These are phyloP conservation scores for Croton laevigatus DNA, from an alignment of 441 rosid genomes.

Conservation along the genomic window DNA sequence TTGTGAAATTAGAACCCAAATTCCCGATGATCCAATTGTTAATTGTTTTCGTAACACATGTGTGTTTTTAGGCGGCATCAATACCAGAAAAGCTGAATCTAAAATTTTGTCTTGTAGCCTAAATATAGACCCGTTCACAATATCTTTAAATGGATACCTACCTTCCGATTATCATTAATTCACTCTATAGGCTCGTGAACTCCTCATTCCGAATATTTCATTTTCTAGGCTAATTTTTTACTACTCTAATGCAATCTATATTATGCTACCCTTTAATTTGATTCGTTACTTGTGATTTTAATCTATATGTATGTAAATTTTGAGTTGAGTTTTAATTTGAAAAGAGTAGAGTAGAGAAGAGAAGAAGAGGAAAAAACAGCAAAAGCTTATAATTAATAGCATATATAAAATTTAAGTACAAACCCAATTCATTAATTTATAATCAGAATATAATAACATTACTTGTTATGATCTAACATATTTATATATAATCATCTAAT, in stretches of 20 bases:
- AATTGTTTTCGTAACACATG: constrained; percentile 19
- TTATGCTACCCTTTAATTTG: too few relatives aligned
- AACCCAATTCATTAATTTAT: not conserved
- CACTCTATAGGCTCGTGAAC: constrained; percentile 23
- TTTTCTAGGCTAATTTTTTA: not conserved
- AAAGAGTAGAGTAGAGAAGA: too few relatives aligned
- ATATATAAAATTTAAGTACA: not conserved
- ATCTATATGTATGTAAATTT: not conserved
- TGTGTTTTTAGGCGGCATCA: constrained; percentile 46
- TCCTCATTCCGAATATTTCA: not conserved
- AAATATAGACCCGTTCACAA: constrained; percentile 28
- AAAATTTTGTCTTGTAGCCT: constrained; percentile 41
- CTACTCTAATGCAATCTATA: not conserved
- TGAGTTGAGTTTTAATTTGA: not conserved
- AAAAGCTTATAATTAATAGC: constrained; percentile 1
- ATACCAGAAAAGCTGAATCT: constrained; percentile 38
- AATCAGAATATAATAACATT: not conserved
- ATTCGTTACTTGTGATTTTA: too few relatives aligned
- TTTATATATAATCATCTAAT: not conserved
- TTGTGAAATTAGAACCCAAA: constrained; percentile 20
- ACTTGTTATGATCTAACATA: constrained; percentile 5
- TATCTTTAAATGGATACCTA: constrained; percentile 25
- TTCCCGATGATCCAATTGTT: constrained; percentile 12
- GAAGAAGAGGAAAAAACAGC: not conserved
- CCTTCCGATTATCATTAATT: not conserved